These are phyloP conservation scores for Chlorella sp. DNA, from an alignment of 139 green algal species.

Conservation along the genomic window DNA sequence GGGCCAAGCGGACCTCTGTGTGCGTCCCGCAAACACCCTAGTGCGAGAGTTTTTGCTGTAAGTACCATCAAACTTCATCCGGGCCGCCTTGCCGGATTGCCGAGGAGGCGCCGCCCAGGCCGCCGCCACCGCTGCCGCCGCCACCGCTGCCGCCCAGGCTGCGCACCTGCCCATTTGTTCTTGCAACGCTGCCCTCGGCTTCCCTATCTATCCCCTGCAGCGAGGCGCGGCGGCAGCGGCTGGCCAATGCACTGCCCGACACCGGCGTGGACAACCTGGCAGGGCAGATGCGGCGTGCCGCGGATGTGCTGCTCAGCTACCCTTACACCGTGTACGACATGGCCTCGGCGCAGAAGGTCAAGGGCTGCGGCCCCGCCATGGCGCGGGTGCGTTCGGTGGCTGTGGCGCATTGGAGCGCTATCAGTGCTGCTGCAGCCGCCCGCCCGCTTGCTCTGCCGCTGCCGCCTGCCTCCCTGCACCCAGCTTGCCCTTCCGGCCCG, in stretches of 20 bases:
- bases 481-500: too few relatives aligned
- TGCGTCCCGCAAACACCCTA: constrained; percentile 22
- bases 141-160: background rate
- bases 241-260: background rate
- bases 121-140: background rate
- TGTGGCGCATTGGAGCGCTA: background rate
- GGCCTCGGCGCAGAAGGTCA: constrained; percentile 13
- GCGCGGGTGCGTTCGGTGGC: constrained; percentile 6
- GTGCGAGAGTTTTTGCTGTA: constrained; percentile 35
- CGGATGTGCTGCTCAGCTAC: constrained; percentile 24
- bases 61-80: background rate
- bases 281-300: constrained; percentile 3
- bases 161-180: background rate
- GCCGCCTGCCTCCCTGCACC: background rate
- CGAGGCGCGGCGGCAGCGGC: background rate
- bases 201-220: background rate
- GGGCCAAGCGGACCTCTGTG: background rate
- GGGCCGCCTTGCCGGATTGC: too few relatives aligned
- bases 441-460: background rate
- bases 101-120: too few relatives aligned
- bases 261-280: constrained; percentile 3
- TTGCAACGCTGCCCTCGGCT: background rate
- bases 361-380: constrained; percentile 30
- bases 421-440: background rate
- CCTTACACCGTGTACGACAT: constrained; percentile 35